Evolutionary conservation across 2,329 filamentous ascomycete species (phyloP), one percentile per base, ranked within the genome.

Genomic region (Stromatinia cepivora): DNA sequence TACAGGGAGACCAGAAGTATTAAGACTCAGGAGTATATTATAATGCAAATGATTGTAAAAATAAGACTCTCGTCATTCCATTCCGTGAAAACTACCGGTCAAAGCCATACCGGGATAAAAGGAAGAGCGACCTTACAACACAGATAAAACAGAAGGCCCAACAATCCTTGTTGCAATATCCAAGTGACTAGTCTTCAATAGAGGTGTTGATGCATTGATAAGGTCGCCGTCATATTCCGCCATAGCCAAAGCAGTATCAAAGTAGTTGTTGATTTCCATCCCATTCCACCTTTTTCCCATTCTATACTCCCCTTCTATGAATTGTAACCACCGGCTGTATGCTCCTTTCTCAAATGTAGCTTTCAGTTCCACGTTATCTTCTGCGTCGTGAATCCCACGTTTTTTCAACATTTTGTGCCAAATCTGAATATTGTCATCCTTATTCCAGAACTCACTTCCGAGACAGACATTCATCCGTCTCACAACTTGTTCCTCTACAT

Each of bases 201-300:
- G 1, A 34, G 28, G 3, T 2, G 1, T 2, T 1, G 17, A 34
- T 34, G 3, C 3, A 1, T 8, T n/a, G 42, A 1, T 2, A 17
- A 13, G 3, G 2, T 17, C 3, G 9, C 25, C 34, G 3, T 48
- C 42, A 61, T 48, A 34, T 9, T 13, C 20, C 3, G 42, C 58
- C 28, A 61, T 13, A 61, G 58, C 58, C 17, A 61, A 34, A 6
- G 42, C 42, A n/a, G 31, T 48, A 50, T 57, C 58, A 39, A 56
- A 64, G 48, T 36, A 69, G 22, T 65, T 56, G 15, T 45, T 4
- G 3, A 69, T 69, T 5, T 64, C 50, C 22, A 1, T 10, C 2
- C 66, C 66, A 48, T 50, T 57, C 66, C 66, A 69, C 0, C 10
- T 62, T 25, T 45, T 36, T 4, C 66, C 66, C 39, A 4, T 65